Evolutionary conservation across 2,329 filamentous ascomycete species (phyloP), one percentile per base, ranked within the genome.

Genomic region (Trichophaea hybrida): DNA sequence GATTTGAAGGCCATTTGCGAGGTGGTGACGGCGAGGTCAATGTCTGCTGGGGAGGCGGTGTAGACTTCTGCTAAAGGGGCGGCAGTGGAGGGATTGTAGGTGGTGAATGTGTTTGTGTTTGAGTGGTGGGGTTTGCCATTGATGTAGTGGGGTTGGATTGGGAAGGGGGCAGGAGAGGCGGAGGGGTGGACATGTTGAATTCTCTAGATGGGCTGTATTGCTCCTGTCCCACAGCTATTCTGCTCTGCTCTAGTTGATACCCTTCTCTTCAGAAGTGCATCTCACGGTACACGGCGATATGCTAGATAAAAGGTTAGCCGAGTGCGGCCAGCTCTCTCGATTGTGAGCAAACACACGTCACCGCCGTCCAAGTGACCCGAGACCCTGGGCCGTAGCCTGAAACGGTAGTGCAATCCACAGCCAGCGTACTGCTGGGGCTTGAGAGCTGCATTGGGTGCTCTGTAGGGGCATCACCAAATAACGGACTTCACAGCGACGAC

Each of bases 31-130:
- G 75, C 75, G 1, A 65, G 64, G 59, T 77, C 72, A 58, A 74
- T 69, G 62, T 78, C 75, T 34, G 71, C 65, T 37, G 69, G 69
- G 12, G 70, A 74, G 5, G 77, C 78, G 66, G 77, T 73, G 60
- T 73, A 71, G 46, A 77, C 72, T 61, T 73, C 66, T 35, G 72
- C 72, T 2, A 74, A 64, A 35, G 73, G 69, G 48, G 75, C 69
- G 43, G 71, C 70, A 5, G 72, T 74, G 54, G 87, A 81, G 43
- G 74, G 75, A 61, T 74, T 77, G 61, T 72, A 70, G 13, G 78
- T 64, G 3, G 74, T 68, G 62, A 78, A 76, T 51, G 82, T 82
- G 61, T 77, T 7, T 13, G 6, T 53, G 31, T n/a, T 13, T 15
- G 46, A 53, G 33, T 40, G 48, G 57, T 53, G 32, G 35, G 49